These are phyloP conservation scores for Solanum aculeatissimum DNA, from an alignment of 305 asterid genomes.

Conservation along the genomic window DNA sequence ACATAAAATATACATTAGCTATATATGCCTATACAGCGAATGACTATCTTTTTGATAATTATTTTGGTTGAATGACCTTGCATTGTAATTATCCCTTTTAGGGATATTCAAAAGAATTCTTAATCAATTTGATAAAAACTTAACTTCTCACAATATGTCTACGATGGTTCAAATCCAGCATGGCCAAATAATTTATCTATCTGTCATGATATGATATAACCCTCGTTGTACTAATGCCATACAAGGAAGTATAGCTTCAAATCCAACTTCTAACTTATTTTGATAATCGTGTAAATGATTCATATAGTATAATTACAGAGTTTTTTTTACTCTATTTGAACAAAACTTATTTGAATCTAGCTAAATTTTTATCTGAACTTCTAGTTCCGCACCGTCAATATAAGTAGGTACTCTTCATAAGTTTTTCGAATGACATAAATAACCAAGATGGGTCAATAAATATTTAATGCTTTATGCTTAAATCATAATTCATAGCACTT, in stretches of 20 bases:
- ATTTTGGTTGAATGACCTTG: too few species aligned
- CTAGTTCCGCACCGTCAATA: neutral
- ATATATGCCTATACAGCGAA: too few species aligned
- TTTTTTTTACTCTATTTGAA: neutral
- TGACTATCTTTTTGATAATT: too few species aligned
- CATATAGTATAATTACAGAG: neutral
- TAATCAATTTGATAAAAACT: too few species aligned
- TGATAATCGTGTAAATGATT: neutral
- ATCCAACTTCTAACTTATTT: neutral
- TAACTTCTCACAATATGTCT: neutral
- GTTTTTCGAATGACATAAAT: neutral
- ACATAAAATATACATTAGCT: too few species aligned
- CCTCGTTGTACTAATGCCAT: neutral
- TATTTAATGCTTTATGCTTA: neutral
- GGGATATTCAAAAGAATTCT: neutral
- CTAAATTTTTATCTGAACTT: neutral
- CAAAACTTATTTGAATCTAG: neutral
- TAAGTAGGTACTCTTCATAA: neutral
- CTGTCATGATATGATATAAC: neutral
- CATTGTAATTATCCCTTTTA: too few species aligned
- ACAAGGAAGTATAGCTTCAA: neutral
- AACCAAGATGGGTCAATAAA: neutral
- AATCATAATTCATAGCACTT: neutral
- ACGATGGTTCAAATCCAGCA: neutral
- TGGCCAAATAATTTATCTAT: neutral